Conservation (phyloP, 148 eudicot species). For the Fagopyrum esculentum region DNA sequence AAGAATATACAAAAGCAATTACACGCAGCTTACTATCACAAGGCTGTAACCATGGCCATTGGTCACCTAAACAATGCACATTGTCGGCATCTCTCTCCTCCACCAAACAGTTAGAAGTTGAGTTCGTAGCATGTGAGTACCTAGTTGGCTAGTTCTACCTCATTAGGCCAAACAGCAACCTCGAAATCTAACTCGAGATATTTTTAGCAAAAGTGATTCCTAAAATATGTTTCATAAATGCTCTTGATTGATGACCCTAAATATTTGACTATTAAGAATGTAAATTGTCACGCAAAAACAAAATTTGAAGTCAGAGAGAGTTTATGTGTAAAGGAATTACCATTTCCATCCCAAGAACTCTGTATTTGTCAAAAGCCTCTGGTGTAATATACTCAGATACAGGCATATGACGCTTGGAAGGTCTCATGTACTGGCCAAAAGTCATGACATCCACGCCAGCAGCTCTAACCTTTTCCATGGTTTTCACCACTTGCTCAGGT, state of each 20-base stretch:
- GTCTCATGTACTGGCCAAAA: conserved; percentile 96
- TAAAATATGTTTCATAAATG: neutral
- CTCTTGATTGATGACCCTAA: neutral
- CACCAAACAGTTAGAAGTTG: neutral
- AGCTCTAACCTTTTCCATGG: conserved; percentile 95
- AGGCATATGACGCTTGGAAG: conserved; percentile 95
- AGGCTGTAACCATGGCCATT: neutral
- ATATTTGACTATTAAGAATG: neutral
- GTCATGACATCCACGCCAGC: conserved; percentile 99
- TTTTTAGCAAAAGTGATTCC: neutral
- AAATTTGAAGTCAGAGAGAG: neutral
- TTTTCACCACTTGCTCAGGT: conserved; percentile 84
- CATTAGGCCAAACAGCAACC: neutral
- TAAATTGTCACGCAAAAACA: neutral
- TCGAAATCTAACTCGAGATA: neutral
- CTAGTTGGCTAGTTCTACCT: neutral
- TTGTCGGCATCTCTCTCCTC: neutral
- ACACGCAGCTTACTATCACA: neutral
- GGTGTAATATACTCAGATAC: conserved; percentile 89
- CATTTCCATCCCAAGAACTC: conserved; percentile 86
- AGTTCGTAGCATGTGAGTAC: neutral
- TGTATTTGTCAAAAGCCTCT: conserved; percentile 81
- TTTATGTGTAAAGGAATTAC: conserved; percentile 24
- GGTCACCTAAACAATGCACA: neutral
- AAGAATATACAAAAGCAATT: conserved; percentile 5